Evolutionary conservation across 208 protist genomes (phyloP), one percentile per base, ranked within the genome.

Genomic region (Acanthamoeba sp.): DNA sequence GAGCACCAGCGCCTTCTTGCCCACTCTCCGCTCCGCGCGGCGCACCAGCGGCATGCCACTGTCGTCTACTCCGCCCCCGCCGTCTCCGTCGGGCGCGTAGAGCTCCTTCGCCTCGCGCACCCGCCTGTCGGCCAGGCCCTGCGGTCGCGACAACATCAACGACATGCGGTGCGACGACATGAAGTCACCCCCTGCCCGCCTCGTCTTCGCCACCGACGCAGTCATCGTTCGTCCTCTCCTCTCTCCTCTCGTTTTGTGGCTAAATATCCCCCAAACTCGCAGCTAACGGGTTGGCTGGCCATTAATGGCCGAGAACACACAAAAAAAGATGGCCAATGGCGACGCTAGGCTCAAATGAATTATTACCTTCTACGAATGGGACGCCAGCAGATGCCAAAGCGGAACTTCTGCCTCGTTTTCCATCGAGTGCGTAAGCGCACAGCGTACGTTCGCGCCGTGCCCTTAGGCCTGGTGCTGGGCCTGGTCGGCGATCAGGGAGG

Each of bases 401-500:
- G 24, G 55, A 62, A 62, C 55, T 62, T 1, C 45, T 1, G 45
- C 59, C n/a, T 66, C 27, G 6, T 55, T 16, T 55, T 55, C 48
- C 48, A 20, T 55, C 48, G 48, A 55, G 48, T n/a, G n/a, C n/a
- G n/a, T n/a, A n/a, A n/a, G n/a, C n/a, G n/a, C n/a, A n/a, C n/a
- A n/a, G n/a, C n/a, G n/a, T n/a, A n/a, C 48, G 48, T 55, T 55
- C 48, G 10, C 10, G 6, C 48, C 48, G 16, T 20, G 48, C 16
- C 16, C 6, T 69, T 69, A 69, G 10, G 18, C 29, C 85, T 91
- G 85, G 85, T 91, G 90, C 22, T 82, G 32, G 64, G 90, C 64
- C 32, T 94, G 90, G 64, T 94, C 90, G 20, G 90, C 90, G 22
- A 94, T 24, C 18, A 94, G 22, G 64, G 57, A 52, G 42, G 90